Evolutionary conservation across 176 grass and related monocot genomes (phyloP), one percentile per base, ranked within the genome.

Genomic region (Carex parvula): DNA sequence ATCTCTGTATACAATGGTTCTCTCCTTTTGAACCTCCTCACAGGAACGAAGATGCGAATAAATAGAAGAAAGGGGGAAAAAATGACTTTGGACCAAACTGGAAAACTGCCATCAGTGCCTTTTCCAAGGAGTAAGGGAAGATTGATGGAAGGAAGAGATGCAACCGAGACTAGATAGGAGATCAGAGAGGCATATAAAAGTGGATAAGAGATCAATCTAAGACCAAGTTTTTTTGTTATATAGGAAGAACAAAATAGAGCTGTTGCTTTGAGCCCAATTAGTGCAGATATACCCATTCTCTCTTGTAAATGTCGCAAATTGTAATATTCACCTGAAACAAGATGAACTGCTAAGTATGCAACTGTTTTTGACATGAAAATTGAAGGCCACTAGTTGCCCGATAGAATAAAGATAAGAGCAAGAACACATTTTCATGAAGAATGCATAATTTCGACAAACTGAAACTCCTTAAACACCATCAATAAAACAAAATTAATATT

Each of bases 91-190:
- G 93, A 92, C 96, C 96, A 99, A 71, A 99, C 21, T 11, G 93
- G 91, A 58, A 99, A 99, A 15, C 60, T 90, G 71, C 96, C 93
- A 53, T 90, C 83, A 0, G 86, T 71, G 44, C 83, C 85, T 89
- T 99, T 99, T 81, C 89, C 91, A 58, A 95, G 91, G 78, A 99
- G 90, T 52, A 93, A 72, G 18, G 96, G 93, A 64, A 90, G 89
- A 85, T 99, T 89, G 26, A 94, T 83, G 2, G 86, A 86, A 18
- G 93, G 96, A 61, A 89, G 93, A 44, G 96, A 99, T 68, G 92
- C 91, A 81, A 99, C 79, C 1, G 96, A 89, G 32, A 99, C 42
- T 50, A 91, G 86, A 33, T 83, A 84, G 4, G 90, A 85, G 53
- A 93, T 88, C 80, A 94, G 32, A 32, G 82, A 70, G 52, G 84